Percentiles rank a stretch among this genome's conserved stretches.
Evolutionary conservation across 768 basidiomycete species (phyloP).

Genomic region (Phlebiopsis flavidoalba): DNA sequence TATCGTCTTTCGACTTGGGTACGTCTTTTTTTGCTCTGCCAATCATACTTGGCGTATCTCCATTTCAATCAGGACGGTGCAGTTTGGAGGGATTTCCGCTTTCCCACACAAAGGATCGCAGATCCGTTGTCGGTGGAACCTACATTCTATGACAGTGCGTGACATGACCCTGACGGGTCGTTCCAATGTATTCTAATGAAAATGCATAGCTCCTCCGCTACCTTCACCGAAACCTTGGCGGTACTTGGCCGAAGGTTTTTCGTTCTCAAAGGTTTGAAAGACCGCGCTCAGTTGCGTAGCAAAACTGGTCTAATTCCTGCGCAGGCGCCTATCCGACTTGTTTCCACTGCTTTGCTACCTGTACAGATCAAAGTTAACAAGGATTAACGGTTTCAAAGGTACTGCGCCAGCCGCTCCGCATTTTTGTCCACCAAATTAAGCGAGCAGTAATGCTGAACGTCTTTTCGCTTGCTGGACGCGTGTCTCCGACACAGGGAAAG

Average conservation of each 20-base stretch:
- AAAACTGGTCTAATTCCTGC: background rate
- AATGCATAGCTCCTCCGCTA: constrained; percentile 75
- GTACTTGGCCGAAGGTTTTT: constrained; percentile 98
- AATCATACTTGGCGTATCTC: background rate
- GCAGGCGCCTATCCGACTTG: constrained; percentile 81
- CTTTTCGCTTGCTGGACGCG: constrained; percentile 75
- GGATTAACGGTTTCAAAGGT: constrained; percentile 56
- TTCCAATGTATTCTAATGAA: background rate
- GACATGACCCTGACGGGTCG: background rate
- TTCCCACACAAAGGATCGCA: constrained; percentile 95
- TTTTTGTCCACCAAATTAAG: too few species aligned
- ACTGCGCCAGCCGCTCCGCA: background rate
- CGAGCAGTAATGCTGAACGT: constrained; percentile 8
- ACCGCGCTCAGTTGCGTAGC: background rate
- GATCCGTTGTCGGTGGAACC: constrained; percentile 97
- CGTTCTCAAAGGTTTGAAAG: constrained; percentile 71
- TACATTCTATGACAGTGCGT: constrained; percentile 98
- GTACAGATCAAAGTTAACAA: constrained; percentile 62
- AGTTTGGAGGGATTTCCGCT: constrained; percentile 98
- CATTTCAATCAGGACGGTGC: constrained; percentile 60
- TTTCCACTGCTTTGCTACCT: constrained; percentile 85
- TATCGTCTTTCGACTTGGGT: constrained; percentile 86
- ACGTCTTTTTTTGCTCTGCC: constrained; percentile 25
- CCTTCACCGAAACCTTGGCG: constrained; percentile 94
- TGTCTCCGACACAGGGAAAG: constrained; percentile 91